A percentile compares a stretch with the other conserved stretches of the same genome.
These are phyloP conservation scores for Microbotryum scabiosae DNA, from an alignment of 1,284 basidiomycete species.

Conservation along the genomic window DNA sequence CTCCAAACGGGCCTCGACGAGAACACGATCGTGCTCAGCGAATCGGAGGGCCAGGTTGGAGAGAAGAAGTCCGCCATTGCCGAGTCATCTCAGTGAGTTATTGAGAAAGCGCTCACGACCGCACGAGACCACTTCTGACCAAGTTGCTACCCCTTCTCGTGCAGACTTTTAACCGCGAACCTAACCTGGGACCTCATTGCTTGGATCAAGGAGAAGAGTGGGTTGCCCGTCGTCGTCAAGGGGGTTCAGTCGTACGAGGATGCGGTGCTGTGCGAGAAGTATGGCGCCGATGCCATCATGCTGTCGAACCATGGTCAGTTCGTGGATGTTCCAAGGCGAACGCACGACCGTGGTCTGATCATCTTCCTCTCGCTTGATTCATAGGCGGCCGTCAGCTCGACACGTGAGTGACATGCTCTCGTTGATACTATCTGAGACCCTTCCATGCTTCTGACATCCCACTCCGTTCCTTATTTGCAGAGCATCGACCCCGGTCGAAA, in stretches of 20 bases:
- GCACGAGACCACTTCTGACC: too few relatives aligned
- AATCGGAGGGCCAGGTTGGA: background rate
- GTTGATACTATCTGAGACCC: background rate
- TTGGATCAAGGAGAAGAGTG: constrained; percentile 12
- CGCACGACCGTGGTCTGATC: constrained; percentile 38
- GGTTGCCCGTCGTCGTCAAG: constrained; percentile 29
- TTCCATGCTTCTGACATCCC: background rate
- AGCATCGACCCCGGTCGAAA: constrained; percentile 25
- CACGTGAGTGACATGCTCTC: constrained; percentile 2
- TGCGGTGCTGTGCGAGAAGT: constrained; percentile 38
- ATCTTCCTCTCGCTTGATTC: constrained; percentile 29
- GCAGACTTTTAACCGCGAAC: background rate
- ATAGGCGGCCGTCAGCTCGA: constrained; percentile 22
- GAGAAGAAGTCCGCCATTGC: constrained; percentile 9
- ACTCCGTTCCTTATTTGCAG: background rate
- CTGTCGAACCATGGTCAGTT: constrained; percentile 42
- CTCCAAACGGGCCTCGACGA: constrained; percentile 41
- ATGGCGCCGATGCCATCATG: constrained; percentile 40
- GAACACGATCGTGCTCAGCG: constrained; percentile 2
- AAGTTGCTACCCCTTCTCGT: too few relatives aligned
- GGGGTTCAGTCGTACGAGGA: constrained; percentile 40
- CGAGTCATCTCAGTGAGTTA: constrained; percentile 8
- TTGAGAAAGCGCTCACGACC: background rate
- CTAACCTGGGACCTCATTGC: constrained; percentile 21
- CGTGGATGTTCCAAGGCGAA: constrained; percentile 37